Percentiles rank a stretch among this genome's conserved stretches.
These are phyloP conservation scores for Candida tammaniensis DNA, from an alignment of 805 yeast genomes.

Conservation along the genomic window DNA sequence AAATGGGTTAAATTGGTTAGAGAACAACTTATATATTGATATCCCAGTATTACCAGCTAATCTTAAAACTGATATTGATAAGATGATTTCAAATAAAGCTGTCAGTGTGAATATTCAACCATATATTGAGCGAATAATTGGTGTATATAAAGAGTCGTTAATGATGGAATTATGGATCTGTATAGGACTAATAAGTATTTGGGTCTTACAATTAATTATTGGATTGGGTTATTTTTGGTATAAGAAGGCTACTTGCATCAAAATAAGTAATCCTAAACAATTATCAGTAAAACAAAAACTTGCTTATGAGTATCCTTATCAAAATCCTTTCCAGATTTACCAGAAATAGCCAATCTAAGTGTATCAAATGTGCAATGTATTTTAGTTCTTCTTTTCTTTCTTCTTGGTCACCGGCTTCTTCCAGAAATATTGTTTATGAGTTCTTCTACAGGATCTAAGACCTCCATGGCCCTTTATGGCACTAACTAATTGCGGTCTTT, in stretches of 20 bases:
- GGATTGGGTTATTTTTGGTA: slow-evolving; percentile 24
- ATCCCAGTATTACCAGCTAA: slow-evolving; percentile 49
- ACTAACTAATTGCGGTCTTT: slow-evolving; percentile 67
- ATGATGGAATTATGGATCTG: slow-evolving; percentile 48
- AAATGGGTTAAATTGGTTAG: slow-evolving; percentile 76
- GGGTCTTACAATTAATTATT: slow-evolving; percentile 46
- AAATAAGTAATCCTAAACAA: slow-evolving; percentile 26
- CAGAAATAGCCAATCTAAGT: background rate
- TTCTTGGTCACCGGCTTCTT: slow-evolving; percentile 53
- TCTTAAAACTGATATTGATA: slow-evolving; percentile 2
- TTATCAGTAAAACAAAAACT: slow-evolving; percentile 21
- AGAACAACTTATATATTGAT: slow-evolving; percentile 54
- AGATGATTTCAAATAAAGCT: slow-evolving; percentile 49
- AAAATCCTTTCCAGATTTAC: slow-evolving; percentile 1
- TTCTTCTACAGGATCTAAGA: slow-evolving; percentile 84
- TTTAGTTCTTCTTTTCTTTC: slow-evolving; percentile 19
- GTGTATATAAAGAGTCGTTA: slow-evolving; percentile 22
- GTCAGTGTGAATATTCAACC: slow-evolving; percentile 1
- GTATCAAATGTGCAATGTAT: background rate
- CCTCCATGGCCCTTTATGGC: slow-evolving; percentile 78
- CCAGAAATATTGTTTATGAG: slow-evolving; percentile 88
- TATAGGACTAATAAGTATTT: slow-evolving; percentile 40
- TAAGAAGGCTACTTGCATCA: slow-evolving; percentile 2
- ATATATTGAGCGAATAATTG: slow-evolving; percentile 4
- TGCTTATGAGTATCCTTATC: slow-evolving; percentile 26